Evolutionary conservation across 805 yeast species (phyloP).

Genomic region (Komagataella ulmi): DNA sequence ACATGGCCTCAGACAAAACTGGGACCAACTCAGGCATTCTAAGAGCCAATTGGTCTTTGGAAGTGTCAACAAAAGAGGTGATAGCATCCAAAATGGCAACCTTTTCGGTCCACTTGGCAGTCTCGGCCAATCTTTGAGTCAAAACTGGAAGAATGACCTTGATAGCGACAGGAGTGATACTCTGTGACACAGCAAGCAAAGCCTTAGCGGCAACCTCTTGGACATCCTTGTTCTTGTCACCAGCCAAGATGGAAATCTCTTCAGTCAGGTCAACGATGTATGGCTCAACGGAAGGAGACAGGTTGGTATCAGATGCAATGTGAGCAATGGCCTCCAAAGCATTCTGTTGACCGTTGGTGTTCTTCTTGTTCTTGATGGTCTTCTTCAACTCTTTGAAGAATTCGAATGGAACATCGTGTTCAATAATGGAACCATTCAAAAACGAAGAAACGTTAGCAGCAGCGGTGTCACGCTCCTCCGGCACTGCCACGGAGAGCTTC

Average conservation of each 20-base stretch:
- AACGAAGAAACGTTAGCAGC: constrained; percentile 85
- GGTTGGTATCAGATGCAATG: constrained; percentile 67
- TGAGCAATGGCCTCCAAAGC: constrained; percentile 77
- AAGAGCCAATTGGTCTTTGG: constrained; percentile 90
- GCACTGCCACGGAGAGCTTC: constrained; percentile 80
- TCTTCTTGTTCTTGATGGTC: constrained; percentile 75
- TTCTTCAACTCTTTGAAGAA: constrained; percentile 70
- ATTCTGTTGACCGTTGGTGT: constrained; percentile 35
- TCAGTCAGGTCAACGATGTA: constrained; percentile 69
- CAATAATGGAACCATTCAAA: constrained; percentile 93
- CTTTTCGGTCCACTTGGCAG: constrained; percentile 98
- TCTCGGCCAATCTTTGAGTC: constrained; percentile 47
- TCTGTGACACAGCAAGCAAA: constrained; percentile 60
- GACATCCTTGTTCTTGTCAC: constrained; percentile 78
- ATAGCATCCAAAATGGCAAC: constrained; percentile 78
- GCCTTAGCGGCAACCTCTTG: constrained; percentile 67
- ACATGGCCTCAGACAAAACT: constrained; percentile 97
- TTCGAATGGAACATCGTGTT: constrained; percentile 91
- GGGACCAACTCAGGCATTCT: constrained; percentile 99
- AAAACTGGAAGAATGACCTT: constrained; percentile 81
- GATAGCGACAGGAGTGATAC: constrained; percentile 87
- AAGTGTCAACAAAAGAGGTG: constrained; percentile 80
- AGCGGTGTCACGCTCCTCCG: constrained; percentile 74
- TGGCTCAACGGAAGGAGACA: constrained; percentile 94
- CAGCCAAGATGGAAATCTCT: constrained; percentile 63